Evolutionary conservation across 2,329 filamentous ascomycete genomes (phyloP), one percentile per base, ranked within the genome.

Genomic region (Pseudocercospora fuligena): DNA sequence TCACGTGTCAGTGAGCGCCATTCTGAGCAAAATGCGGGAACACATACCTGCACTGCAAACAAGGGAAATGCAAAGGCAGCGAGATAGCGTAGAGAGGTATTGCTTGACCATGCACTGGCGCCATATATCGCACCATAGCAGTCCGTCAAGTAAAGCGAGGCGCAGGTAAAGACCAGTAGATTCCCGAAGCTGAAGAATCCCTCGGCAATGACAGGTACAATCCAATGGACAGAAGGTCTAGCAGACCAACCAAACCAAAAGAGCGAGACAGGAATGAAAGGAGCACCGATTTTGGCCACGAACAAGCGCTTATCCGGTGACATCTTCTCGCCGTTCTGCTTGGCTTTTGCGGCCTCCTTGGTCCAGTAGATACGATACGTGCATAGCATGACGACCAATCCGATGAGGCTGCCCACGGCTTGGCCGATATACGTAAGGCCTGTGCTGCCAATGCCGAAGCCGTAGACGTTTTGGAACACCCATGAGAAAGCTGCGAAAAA

Each of bases 241-340:
- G 69, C 66, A 0, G 77, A 77, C 77, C 76, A 78, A 19, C 73
- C 76, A 59, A 79, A 80, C 31, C 76, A 68, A 68, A 80, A 78
- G 1, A 80, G 65, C 0, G 75, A 75, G 1, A 71, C 67, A 3
- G 78, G 77, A 16, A 77, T 66, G 23, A 75, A 60, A 31, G 77
- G 66, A 16, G 71, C 70, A 5, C 68, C 73, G 53, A 74, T 68
- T 12, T 79, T 67, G 2, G 78, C 78, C 2, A 77, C 74, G 40
- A 74, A 72, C 1, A 80, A 70, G 8, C 77, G 66, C 25, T 73
- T 65, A 60, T 79, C 77, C 12, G 75, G 74, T 8, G 74, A 66
- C 53, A 66, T 31, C 57, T 60, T 66, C 21, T 31, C 40, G 1
- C 57, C 61, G 8, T 60, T 40, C 33, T 31, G 12, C 19, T 47